Conservation (phyloP, 192 early-diverging fungal genomes). For the Piromyces sp. region DNA sequence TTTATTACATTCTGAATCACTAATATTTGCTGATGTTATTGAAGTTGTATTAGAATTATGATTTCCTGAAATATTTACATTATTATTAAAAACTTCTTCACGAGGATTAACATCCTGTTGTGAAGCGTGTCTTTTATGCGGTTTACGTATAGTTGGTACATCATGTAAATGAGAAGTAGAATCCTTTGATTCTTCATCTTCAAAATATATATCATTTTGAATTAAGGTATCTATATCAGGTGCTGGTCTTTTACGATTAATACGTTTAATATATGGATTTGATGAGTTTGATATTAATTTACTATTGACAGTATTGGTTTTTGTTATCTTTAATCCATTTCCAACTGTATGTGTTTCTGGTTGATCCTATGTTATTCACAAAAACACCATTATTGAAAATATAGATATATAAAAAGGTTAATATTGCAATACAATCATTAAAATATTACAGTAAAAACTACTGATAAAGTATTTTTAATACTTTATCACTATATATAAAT, state of each 20-base stretch:
- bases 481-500: no score
- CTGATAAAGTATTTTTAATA: no score
- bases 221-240: neutral
- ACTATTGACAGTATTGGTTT: neutral
- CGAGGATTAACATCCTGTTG: neutral
- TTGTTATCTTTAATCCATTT: neutral
- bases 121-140: neutral
- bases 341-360: neutral
- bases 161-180: neutral
- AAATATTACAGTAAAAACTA: no score
- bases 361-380: neutral
- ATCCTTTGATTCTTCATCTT: neutral
- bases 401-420: no score
- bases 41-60: neutral
- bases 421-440: no score
- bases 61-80: neutral
- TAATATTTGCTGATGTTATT: neutral
- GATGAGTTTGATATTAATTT: neutral
- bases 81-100: neutral
- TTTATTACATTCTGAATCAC: neutral
- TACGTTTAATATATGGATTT: neutral
- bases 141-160: neutral
- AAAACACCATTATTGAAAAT: no score
- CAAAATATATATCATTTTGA: neutral
- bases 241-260: neutral